A percentile compares a stretch with the other conserved stretches of the same genome.
Evolutionary conservation across 1,139 yeast species (phyloP).

Genomic region (Meyerozyma athensensis): DNA sequence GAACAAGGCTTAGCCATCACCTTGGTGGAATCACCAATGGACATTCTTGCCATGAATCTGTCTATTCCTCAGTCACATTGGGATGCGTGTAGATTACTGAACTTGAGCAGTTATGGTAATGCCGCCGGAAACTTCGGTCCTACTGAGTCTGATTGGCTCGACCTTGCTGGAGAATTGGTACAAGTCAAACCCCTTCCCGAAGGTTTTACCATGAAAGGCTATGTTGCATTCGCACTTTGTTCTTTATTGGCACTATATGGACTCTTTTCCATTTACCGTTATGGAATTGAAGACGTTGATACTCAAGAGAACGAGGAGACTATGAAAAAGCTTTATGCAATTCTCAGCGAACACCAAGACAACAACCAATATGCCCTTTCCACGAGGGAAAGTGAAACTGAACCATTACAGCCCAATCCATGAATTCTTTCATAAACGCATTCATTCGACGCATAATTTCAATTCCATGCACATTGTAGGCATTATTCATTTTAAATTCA

Average conservation of each 20-base stretch:
- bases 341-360: constrained; percentile 9
- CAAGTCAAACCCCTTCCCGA: constrained; percentile 57
- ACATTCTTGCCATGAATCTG: constrained; percentile 24
- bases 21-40: constrained; percentile 68
- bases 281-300: constrained; percentile 59
- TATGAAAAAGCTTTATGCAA: constrained; percentile 10
- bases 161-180: constrained; percentile 51
- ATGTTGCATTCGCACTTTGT: too few relatives aligned
- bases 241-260: constrained; percentile 50
- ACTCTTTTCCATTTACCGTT: constrained; percentile 55
- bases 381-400: constrained; percentile 3
- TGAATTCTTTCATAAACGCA: too few relatives aligned
- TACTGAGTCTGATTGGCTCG: constrained; percentile 39
- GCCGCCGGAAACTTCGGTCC: constrained; percentile 56
- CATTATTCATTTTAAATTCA: too few relatives aligned
- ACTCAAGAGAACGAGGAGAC: constrained; percentile 37
- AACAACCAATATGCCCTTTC: neutral
- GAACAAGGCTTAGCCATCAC: constrained; percentile 77
- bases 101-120: constrained; percentile 52
- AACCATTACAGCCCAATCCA: too few relatives aligned
- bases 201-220: constrained; percentile 68
- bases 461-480: neutral
- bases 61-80: constrained; percentile 45
- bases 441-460: too few relatives aligned
- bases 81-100: constrained; percentile 52